Conservation (phyloP, 1,284 basidiomycete genomes). For the Athelia psychrophila region DNA sequence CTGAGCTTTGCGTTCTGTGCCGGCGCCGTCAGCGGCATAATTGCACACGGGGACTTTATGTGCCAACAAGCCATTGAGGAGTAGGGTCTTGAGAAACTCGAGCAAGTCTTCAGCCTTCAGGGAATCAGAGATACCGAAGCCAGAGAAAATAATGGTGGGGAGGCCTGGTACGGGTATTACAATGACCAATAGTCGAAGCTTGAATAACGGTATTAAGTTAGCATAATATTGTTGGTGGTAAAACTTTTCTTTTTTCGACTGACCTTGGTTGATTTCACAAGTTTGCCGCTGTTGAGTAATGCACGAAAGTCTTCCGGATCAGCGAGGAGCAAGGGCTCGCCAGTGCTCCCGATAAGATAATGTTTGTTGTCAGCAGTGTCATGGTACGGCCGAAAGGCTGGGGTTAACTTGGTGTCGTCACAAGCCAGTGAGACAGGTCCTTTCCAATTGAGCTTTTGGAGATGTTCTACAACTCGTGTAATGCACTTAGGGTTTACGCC, state of each 20-base stretch:
- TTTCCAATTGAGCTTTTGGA: too few species aligned
- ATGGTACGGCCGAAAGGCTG: conserved; percentile 1
- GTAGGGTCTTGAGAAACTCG: background rate
- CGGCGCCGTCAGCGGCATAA: conserved; percentile 9
- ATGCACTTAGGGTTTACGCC: too few species aligned
- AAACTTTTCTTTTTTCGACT: background rate
- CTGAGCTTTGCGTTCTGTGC: background rate
- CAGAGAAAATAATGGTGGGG: conserved; percentile 19
- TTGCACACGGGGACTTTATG: conserved; percentile 4
- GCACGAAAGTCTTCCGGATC: conserved; percentile 10
- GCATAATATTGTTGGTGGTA: background rate
- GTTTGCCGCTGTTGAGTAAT: conserved; percentile 1
- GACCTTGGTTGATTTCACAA: conserved; percentile 17
- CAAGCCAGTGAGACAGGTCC: background rate
- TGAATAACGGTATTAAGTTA: background rate
- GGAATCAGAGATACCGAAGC: conserved; percentile 13
- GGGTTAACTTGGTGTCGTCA: conserved; percentile 8
- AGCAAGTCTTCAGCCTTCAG: conserved; percentile 11
- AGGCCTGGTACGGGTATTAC: conserved; percentile 19
- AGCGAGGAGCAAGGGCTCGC: conserved; percentile 12
- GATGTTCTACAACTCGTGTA: too few species aligned
- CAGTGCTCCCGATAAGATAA: conserved; percentile 13
- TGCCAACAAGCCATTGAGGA: conserved; percentile 1
- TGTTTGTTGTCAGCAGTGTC: conserved; percentile 6
- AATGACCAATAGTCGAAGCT: conserved; percentile 21